Conservation (phyloP, 495 filamentous ascomycete genomes). For the Pyrenopolyporus hunteri region DNA sequence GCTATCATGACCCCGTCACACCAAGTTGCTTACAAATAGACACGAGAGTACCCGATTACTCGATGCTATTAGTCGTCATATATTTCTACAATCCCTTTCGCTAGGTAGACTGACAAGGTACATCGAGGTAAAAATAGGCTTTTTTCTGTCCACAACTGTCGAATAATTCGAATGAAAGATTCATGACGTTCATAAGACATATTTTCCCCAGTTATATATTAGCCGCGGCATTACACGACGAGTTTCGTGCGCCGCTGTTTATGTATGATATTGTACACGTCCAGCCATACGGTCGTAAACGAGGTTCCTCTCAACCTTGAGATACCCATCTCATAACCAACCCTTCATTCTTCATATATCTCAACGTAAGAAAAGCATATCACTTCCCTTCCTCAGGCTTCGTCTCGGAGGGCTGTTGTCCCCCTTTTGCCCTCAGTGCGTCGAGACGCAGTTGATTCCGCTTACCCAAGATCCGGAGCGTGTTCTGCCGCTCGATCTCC, state of each 20-base stretch:
- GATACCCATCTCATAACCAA: too few species aligned
- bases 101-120: too few species aligned
- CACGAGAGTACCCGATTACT: not conserved
- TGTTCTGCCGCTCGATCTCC: constrained; percentile 65
- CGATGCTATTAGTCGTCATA: not conserved
- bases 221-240: too few species aligned
- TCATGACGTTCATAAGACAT: too few species aligned
- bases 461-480: constrained; percentile 66
- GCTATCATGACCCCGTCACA: constrained; percentile 5
- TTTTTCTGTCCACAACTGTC: too few species aligned
- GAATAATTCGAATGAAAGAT: too few species aligned
- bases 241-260: too few species aligned
- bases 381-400: not conserved
- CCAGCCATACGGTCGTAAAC: too few species aligned
- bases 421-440: constrained; percentile 52
- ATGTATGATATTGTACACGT: too few species aligned
- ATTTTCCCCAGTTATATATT: too few species aligned
- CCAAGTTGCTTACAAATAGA: constrained; percentile 22
- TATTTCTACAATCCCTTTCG: not conserved
- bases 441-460: constrained; percentile 66
- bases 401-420: constrained; percentile 14
- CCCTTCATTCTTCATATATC: not conserved
- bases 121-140: too few species aligned
- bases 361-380: not conserved
- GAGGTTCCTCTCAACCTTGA: too few species aligned